Percentiles rank a stretch among this genome's conserved stretches.
phyloP scores from a whole-genome alignment of 2,329 filamentous ascomycete genomes.

The Parascedosporium putredinis region DNA sequence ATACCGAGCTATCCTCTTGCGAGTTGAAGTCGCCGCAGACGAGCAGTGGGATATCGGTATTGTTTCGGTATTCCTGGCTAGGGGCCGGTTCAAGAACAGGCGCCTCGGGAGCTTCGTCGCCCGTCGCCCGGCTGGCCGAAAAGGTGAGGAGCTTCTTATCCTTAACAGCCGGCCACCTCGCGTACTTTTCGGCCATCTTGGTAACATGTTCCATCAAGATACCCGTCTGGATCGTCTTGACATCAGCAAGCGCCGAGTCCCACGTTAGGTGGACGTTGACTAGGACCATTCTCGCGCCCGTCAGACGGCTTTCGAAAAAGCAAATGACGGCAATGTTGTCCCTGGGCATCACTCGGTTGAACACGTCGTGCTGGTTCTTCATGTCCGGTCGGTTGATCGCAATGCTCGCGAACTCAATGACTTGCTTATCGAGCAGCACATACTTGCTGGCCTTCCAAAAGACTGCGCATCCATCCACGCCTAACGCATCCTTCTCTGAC shows the following conservation, averaged over 20 bases:
- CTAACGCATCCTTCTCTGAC: constrained; percentile 75
- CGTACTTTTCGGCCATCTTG: constrained; percentile 76
- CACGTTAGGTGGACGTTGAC: constrained; percentile 93
- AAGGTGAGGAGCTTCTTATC: constrained; percentile 60
- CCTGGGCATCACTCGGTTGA: constrained; percentile 96
- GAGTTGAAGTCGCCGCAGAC: constrained; percentile 98
- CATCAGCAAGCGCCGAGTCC: constrained; percentile 83
- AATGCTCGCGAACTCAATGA: constrained; percentile 83
- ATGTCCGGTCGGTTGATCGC: constrained; percentile 94
- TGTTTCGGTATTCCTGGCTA: constrained; percentile 76
- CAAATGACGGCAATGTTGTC: constrained; percentile 91
- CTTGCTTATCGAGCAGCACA: constrained; percentile 84
- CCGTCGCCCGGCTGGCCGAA: constrained; percentile 17
- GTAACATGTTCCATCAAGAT: constrained; percentile 89
- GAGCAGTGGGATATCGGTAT: constrained; percentile 79
- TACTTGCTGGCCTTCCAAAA: constrained; percentile 96
- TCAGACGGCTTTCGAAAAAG: constrained; percentile 85
- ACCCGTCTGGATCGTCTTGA: constrained; percentile 92
- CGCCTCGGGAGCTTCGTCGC: constrained; percentile 29
- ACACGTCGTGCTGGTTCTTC: constrained; percentile 95
- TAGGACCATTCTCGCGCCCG: constrained; percentile 84
- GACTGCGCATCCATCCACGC: constrained; percentile 92
- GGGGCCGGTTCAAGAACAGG: constrained; percentile 59
- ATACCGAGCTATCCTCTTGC: constrained; percentile 74
- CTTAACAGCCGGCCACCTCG: constrained; percentile 66